These are phyloP conservation scores for Alternaria conjuncta DNA, from an alignment of 2,329 filamentous ascomycete genomes.

Conservation along the genomic window DNA sequence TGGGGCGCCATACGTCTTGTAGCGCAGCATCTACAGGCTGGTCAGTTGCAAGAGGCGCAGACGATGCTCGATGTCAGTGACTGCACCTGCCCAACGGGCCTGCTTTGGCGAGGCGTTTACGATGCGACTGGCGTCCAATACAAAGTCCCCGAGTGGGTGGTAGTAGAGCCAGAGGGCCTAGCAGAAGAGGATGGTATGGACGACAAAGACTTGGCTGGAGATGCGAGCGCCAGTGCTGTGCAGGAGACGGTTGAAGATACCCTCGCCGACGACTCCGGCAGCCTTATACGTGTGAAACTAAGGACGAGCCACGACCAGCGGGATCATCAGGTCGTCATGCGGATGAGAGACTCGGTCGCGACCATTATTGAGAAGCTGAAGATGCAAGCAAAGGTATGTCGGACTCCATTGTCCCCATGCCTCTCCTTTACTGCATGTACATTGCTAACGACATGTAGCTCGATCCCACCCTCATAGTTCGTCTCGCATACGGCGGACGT, in stretches of 20 bases:
- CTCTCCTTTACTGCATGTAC: not conserved
- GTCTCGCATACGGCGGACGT: conserved; percentile 81
- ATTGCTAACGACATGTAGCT: conserved; percentile 53
- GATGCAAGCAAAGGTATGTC: conserved; percentile 67
- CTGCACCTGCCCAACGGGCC: conserved; percentile 53
- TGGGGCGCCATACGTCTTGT: conserved; percentile 78
- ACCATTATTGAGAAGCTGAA: conserved; percentile 68
- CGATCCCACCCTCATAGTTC: conserved; percentile 64
- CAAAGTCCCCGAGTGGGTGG: conserved; percentile 54
- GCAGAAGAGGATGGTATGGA: conserved; percentile 27
- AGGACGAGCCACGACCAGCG: conserved; percentile 48
- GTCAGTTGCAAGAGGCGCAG: conserved; percentile 66
- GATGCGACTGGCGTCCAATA: conserved; percentile 54
- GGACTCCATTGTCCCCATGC: not conserved
- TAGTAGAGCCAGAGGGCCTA: conserved; percentile 53
- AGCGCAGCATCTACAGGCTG: conserved; percentile 69
- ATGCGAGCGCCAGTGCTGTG: not conserved
- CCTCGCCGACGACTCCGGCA: conserved; percentile 24
- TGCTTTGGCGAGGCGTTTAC: conserved; percentile 51
- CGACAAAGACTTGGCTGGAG: conserved; percentile 24
- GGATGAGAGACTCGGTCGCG: conserved; percentile 63
- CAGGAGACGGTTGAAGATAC: conserved; percentile 39
- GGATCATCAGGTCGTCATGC: conserved; percentile 47
- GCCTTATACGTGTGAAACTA: conserved; percentile 41
- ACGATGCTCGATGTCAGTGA: conserved; percentile 79